Evolutionary conservation across 2,329 filamentous ascomycete species (phyloP).

Genomic region (Fusarium transvaalense): DNA sequence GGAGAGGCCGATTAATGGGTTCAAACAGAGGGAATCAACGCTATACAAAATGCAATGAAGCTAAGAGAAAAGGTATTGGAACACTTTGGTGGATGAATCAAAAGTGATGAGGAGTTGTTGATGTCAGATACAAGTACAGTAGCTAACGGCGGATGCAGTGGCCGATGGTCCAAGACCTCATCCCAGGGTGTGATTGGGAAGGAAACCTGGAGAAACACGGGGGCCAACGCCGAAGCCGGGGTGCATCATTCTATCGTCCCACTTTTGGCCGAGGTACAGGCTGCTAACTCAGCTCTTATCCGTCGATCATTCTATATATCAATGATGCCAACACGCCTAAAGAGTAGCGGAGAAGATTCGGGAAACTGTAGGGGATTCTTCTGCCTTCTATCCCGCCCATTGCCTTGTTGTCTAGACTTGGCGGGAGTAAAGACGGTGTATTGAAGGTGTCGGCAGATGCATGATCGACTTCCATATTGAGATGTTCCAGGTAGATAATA

Average conservation of each 20-base stretch:
- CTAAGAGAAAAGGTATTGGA: neutral
- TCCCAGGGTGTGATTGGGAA: conserved; percentile 28
- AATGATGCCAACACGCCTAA: conserved; percentile 17
- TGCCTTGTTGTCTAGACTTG: neutral
- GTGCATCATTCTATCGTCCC: conserved; percentile 33
- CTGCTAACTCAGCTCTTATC: conserved; percentile 13
- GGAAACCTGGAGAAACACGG: conserved; percentile 50
- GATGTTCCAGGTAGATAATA: neutral
- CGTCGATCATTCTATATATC: conserved; percentile 12
- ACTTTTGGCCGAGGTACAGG: conserved; percentile 45
- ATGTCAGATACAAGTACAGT: conserved; percentile 43
- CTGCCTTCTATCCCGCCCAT: conserved; percentile 3
- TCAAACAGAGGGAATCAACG: conserved; percentile 10
- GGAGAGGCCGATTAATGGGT: conserved; percentile 2
- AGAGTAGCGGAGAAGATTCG: conserved; percentile 21
- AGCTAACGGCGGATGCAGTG: conserved; percentile 25
- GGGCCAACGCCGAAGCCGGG: conserved; percentile 45
- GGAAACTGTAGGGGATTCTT: conserved; percentile 34
- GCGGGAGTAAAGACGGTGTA: neutral
- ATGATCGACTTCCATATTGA: conserved; percentile 3
- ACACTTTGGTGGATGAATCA: conserved; percentile 4
- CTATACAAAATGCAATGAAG: conserved; percentile 21
- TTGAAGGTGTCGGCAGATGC: conserved; percentile 14
- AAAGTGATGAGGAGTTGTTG: conserved; percentile 24
- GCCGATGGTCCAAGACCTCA: conserved; percentile 24